Evolutionary conservation across 768 basidiomycete genomes (phyloP).

Genomic region (Phanerochaete carnosa): DNA sequence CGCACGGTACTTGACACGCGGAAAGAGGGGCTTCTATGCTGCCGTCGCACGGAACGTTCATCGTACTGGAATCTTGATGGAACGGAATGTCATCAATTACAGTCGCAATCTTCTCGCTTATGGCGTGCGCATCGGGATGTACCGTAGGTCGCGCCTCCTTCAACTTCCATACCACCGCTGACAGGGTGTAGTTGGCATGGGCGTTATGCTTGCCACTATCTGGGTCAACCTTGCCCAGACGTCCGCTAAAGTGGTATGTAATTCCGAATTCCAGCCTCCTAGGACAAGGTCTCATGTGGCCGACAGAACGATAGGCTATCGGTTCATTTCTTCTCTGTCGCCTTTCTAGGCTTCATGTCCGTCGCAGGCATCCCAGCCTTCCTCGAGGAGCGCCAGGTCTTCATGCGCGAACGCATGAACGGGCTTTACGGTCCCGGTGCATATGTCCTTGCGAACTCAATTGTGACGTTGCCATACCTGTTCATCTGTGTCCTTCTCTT

Average conservation of each 20-base stretch:
- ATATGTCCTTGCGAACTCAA: conserved; percentile 51
- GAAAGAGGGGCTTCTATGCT: not conserved
- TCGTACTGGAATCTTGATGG: conserved; percentile 44
- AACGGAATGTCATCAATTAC: conserved; percentile 49
- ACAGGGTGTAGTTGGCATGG: conserved; percentile 35
- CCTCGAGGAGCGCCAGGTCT: conserved; percentile 57
- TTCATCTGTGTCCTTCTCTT: conserved; percentile 48
- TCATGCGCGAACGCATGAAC: conserved; percentile 53
- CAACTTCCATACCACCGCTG: conserved; percentile 16
- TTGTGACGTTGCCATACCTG: conserved; percentile 53
- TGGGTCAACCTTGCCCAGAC: conserved; percentile 36
- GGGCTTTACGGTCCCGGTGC: conserved; percentile 53
- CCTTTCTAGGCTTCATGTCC: conserved; percentile 54
- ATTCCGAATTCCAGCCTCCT: conserved; percentile 14
- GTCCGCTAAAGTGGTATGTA: conserved; percentile 22
- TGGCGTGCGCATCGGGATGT: conserved; percentile 55
- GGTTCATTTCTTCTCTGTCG: conserved; percentile 55
- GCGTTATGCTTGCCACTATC: conserved; percentile 40
- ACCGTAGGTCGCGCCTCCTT: conserved; percentile 26
- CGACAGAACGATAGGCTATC: conserved; percentile 45
- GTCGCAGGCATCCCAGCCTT: conserved; percentile 60
- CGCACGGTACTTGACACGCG: not conserved
- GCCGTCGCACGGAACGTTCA: conserved; percentile 28
- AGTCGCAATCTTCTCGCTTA: conserved; percentile 54
- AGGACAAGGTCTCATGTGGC: not conserved